Evolutionary conservation across 2,329 filamentous ascomycete species (phyloP), one percentile per base, ranked within the genome.

Genomic region (Aurifilum marmelostoma): DNA sequence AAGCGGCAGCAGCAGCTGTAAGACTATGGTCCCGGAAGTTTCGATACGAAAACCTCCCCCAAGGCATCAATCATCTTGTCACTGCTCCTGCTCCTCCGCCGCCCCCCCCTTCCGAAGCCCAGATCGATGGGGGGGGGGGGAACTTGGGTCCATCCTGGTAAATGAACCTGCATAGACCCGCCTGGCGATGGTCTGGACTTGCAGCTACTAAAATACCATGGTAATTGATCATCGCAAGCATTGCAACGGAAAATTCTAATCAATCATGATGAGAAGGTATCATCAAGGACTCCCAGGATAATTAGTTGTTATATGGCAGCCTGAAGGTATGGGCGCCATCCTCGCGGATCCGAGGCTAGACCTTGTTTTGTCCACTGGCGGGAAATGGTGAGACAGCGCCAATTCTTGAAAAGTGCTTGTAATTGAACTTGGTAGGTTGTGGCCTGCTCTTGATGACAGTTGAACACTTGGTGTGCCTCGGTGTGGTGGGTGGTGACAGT

Each of bases 241-340:
- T 7, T 11, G 43, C 43, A 47, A 8, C 43, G 43, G 43, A 47
- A 8, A 47, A 47, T 11, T 47, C 18, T 47, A 21, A n/a, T n/a
- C 6, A n/a, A n/a, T n/a, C 4, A 4, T 8, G 43, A 47, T n/a
- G 43, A 47, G n/a, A 47, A 54, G 50, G 18, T 18, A 14, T 9
- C 24, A 14, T 9, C 24, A 37, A 37, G 62, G 43, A 39, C 8
- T 21, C 43, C 62, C 43, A 24, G 37, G 43, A n/a, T n/a, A n/a
- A 52, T 32, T 47, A 52, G 21, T 47, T 50, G 43, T 47, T n/a
- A 47, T 63, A 32, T 50, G 32, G 41, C 43, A 34, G 43, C 62
- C 29, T 52, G 27, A 3, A 50, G 37, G 61, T 41, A 63, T 50
- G 61, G 29, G 47, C 39, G 27, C 54, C 29, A 58, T 34, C 27